phyloP scores from a whole-genome alignment of 2,329 filamentous ascomycete genomes.

The Fusarium tupiense region DNA sequence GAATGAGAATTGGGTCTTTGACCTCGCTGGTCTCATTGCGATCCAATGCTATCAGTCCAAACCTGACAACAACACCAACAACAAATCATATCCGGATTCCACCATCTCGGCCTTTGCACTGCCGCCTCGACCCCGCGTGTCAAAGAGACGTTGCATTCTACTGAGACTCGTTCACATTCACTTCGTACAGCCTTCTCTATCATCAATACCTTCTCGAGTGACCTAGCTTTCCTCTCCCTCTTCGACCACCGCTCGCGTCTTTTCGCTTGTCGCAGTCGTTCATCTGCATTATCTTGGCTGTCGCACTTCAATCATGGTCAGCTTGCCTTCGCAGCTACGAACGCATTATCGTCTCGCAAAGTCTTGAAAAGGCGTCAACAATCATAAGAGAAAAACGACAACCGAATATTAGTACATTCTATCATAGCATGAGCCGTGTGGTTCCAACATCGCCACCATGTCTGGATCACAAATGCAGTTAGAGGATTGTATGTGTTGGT shows the following conservation, averaged over 20 bases:
- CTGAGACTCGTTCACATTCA: neutral
- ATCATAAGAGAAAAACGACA: conserved; percentile 8
- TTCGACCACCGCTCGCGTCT: conserved; percentile 41
- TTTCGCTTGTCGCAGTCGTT: conserved; percentile 41
- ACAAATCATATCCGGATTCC: conserved; percentile 21
- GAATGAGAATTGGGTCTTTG: conserved; percentile 36
- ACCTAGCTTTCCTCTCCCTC: conserved; percentile 20
- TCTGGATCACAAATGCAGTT: conserved; percentile 82
- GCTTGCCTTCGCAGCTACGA: conserved; percentile 44
- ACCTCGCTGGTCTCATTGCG: conserved; percentile 34
- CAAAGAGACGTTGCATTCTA: conserved; percentile 21
- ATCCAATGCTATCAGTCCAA: conserved; percentile 34
- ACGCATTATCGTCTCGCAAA: conserved; percentile 46
- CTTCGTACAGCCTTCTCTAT: neutral
- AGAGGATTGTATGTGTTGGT: conserved; percentile 77
- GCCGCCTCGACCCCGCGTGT: conserved; percentile 28
- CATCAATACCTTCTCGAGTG: conserved; percentile 9
- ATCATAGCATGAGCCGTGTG: conserved; percentile 45
- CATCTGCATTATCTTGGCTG: conserved; percentile 38
- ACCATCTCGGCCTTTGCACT: conserved; percentile 15
- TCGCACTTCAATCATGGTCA: conserved; percentile 47
- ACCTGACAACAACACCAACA: conserved; percentile 36
- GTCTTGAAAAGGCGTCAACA: conserved; percentile 42
- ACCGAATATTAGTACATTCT: neutral
- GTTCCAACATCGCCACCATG: conserved; percentile 72